Evolutionary conservation across 441 rosid genomes (phyloP).

Genomic region (Croton laevigatus): DNA sequence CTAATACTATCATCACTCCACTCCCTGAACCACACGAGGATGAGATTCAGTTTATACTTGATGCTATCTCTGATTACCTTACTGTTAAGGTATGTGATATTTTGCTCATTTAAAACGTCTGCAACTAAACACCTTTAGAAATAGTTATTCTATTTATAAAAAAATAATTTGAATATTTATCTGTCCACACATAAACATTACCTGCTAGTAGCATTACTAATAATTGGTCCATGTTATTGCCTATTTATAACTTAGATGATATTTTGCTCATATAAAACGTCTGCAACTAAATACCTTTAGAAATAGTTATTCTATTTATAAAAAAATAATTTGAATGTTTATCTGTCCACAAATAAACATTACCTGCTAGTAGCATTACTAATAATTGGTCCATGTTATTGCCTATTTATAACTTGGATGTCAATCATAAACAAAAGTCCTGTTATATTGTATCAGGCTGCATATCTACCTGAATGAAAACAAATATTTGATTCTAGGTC

Average conservation of each 20-base stretch:
- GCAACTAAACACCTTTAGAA: neutral
- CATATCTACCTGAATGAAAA: neutral
- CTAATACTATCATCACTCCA: conserved; percentile 66
- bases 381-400: neutral
- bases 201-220: neutral
- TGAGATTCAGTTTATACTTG: conserved; percentile 93
- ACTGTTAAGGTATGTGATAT: conserved; percentile 56
- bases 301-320: neutral
- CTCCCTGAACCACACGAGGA: conserved; percentile 98
- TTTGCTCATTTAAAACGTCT: neutral
- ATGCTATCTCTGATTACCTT: conserved; percentile 88
- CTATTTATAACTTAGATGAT: no score
- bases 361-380: neutral
- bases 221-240: neutral
- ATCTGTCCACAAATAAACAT: neutral
- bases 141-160: neutral
- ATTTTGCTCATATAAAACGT: neutral
- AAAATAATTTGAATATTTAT: neutral
- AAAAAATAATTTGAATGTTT: neutral
- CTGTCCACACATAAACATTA: neutral
- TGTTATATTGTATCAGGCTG: neutral
- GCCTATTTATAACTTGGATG: neutral
- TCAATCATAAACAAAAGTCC: neutral
- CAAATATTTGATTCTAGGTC: neutral
- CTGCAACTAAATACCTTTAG: neutral